Evolutionary conservation across 495 filamentous ascomycete genomes (phyloP).

Genomic region (Saxophila tyrrhenica): DNA sequence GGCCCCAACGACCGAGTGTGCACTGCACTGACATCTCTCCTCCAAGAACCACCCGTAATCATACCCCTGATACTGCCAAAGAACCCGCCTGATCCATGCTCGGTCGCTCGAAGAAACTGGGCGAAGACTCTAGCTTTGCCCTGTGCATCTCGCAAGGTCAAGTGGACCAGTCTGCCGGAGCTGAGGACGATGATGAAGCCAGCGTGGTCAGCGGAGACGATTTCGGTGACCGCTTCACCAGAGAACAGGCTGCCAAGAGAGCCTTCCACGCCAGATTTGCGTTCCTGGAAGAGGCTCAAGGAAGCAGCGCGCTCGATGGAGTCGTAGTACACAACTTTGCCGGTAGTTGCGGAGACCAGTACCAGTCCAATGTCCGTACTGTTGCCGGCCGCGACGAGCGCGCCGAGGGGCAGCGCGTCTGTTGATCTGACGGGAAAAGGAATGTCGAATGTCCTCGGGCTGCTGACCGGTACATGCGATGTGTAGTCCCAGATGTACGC

Average conservation of each 20-base stretch:
- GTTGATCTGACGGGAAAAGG: constrained; percentile 55
- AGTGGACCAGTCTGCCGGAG: constrained; percentile 70
- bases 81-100: constrained; percentile 44
- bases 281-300: constrained; percentile 62
- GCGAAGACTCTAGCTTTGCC: constrained; percentile 68
- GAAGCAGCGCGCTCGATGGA: constrained; percentile 73
- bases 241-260: constrained; percentile 58
- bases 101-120: constrained; percentile 48
- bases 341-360: constrained; percentile 67
- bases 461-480: constrained; percentile 37
- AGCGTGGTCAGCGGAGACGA: constrained; percentile 72
- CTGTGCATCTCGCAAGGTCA: constrained; percentile 72
- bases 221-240: constrained; percentile 62
- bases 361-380: constrained; percentile 72
- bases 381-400: constrained; percentile 61
- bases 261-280: constrained; percentile 64
- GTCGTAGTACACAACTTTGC: constrained; percentile 90
- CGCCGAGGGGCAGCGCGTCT: constrained; percentile 65
- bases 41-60: constrained; percentile 47
- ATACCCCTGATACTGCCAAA: constrained; percentile 67
- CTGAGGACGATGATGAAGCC: constrained; percentile 77
- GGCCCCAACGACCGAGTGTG: constrained; percentile 53
- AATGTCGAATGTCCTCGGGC: constrained; percentile 57
- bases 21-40: constrained; percentile 67
- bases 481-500: constrained; percentile 86